Percentiles rank a stretch among this genome's conserved stretches.
Evolutionary conservation across 2,329 filamentous ascomycete genomes (phyloP).

Genomic region (Scedosporium dehoogii): DNA sequence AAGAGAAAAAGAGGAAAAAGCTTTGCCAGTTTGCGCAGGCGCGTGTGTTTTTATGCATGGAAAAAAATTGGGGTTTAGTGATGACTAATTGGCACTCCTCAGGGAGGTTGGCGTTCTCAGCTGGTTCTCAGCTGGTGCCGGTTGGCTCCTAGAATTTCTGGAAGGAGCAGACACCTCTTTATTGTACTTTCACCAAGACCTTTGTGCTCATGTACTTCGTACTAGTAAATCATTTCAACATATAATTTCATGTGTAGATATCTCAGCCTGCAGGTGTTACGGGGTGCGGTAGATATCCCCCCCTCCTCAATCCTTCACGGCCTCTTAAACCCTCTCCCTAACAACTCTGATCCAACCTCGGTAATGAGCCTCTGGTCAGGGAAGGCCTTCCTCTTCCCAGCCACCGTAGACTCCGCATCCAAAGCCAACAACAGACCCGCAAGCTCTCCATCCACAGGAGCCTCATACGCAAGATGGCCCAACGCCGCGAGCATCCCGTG

Average conservation of each 20-base stretch:
- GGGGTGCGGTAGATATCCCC: too few relatives aligned
- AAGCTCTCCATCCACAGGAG: conserved; percentile 62
- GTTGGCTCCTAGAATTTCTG: neutral
- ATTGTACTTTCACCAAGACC: neutral
- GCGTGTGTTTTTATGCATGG: neutral
- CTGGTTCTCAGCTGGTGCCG: neutral
- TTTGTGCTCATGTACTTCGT: too few relatives aligned
- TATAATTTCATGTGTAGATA: too few relatives aligned
- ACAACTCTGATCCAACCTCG: conserved; percentile 41
- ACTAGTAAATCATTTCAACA: too few relatives aligned
- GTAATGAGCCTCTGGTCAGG: conserved; percentile 45
- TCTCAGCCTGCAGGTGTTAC: too few relatives aligned
- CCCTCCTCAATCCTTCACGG: conserved; percentile 11
- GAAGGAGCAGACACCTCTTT: neutral
- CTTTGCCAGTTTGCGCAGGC: conserved; percentile 17
- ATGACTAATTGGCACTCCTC: neutral
- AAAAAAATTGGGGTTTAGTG: neutral
- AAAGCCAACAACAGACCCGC: conserved; percentile 68
- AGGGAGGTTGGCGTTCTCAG: too few relatives aligned
- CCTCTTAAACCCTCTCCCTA: conserved; percentile 38
- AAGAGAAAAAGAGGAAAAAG: conserved; percentile 24
- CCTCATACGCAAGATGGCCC: conserved; percentile 65
- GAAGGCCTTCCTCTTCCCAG: conserved; percentile 46
- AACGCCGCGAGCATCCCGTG: conserved; percentile 68
- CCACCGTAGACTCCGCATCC: conserved; percentile 59